A percentile compares a stretch with the other conserved stretches of the same genome.
Conservation (phyloP, 2,329 filamentous ascomycete species). For the Blastomyces parvus region DNA sequence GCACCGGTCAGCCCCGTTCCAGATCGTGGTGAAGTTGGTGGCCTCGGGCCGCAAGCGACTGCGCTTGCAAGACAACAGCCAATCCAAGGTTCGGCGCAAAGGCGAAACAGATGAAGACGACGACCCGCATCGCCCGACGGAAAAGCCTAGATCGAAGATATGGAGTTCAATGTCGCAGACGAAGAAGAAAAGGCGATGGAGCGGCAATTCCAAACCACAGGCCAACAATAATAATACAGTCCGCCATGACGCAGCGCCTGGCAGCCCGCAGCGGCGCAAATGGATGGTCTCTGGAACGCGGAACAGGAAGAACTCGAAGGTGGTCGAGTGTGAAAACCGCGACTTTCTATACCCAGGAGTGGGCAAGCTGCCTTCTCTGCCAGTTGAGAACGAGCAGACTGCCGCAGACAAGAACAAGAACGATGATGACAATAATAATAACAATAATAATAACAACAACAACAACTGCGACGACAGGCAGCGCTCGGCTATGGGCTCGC, state of each 20-base stretch:
- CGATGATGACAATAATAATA: no score
- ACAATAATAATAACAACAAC: no score
- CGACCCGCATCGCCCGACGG: background rate
- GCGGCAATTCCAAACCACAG: background rate
- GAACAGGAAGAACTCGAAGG: background rate
- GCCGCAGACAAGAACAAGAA: background rate
- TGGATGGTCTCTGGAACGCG: constrained; percentile 2
- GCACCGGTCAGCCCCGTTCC: constrained; percentile 2
- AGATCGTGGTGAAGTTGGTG: constrained; percentile 4
- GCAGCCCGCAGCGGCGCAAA: background rate
- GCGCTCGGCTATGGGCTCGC: background rate
- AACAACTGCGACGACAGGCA: background rate
- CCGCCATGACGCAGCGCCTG: background rate
- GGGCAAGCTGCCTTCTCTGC: constrained; percentile 2
- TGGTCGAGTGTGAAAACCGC: background rate
- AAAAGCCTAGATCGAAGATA: background rate
- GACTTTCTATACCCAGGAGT: constrained; percentile 9
- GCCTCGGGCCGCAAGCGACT: constrained; percentile 4
- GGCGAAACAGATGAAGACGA: background rate
- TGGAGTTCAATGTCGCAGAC: background rate
- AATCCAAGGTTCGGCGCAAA: background rate
- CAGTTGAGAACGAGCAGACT: background rate
- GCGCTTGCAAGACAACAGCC: background rate
- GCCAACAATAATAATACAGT: background rate
- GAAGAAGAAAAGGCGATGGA: background rate